Conservation (phyloP, 345 rosid species). For the Brassica juncea region DNA sequence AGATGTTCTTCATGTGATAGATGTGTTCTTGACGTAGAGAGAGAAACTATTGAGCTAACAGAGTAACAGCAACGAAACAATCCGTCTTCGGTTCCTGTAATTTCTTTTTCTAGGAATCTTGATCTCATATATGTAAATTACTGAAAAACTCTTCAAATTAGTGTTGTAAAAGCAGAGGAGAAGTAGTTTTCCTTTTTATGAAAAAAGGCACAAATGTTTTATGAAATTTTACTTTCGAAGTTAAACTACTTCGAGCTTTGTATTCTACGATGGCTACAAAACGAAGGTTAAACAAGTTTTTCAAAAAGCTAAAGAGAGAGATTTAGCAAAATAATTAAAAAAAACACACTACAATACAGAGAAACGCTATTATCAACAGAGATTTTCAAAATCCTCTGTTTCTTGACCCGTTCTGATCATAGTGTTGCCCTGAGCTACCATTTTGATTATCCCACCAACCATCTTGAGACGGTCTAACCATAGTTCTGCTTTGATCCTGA, state of each 20-base stretch:
- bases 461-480: slow-evolving; percentile 26
- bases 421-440: slow-evolving; percentile 30
- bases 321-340: slow-evolving; percentile 1
- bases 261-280: slow-evolving; percentile 26
- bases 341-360: slow-evolving; percentile 22
- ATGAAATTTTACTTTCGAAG: neutral
- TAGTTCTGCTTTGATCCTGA: slow-evolving; percentile 22
- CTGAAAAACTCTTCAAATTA: neutral
- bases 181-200: neutral
- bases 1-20: no score
- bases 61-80: no score
- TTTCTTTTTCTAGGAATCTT: no score
- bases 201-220: neutral
- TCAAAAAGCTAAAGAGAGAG: slow-evolving; percentile 4
- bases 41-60: no score
- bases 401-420: slow-evolving; percentile 33
- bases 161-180: neutral
- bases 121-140: neutral
- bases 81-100: no score
- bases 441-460: slow-evolving; percentile 35
- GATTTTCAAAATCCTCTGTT: slow-evolving; percentile 35
- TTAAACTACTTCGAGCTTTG: slow-evolving; percentile 29
- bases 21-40: no score
- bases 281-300: neutral
- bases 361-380: slow-evolving; percentile 21